Conservation (phyloP, 2,329 filamentous ascomycete species). For the Ophioceras dolichostomum region DNA sequence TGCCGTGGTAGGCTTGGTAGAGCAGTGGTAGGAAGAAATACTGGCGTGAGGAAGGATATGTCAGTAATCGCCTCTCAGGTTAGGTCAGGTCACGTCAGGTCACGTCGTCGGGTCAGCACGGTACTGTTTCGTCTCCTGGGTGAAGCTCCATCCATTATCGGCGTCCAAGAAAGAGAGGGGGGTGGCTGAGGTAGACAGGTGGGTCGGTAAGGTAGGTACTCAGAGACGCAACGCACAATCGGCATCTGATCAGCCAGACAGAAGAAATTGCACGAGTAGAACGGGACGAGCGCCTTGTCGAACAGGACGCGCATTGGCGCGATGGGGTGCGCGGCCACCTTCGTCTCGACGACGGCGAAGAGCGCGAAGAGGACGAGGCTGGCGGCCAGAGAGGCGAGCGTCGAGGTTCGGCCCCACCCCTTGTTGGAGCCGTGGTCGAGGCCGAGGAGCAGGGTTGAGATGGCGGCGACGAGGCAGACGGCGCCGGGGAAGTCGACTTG, state of each 20-base stretch:
- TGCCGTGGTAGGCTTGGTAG: conserved; percentile 59
- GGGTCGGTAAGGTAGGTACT: not conserved
- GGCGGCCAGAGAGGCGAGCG: conserved; percentile 42
- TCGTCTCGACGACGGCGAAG: conserved; percentile 59
- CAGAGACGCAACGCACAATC: conserved; percentile 20
- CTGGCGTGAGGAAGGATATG: not conserved
- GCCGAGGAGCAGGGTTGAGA: conserved; percentile 45
- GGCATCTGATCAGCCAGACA: conserved; percentile 44
- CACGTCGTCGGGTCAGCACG: too few species aligned
- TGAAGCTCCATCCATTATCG: too few species aligned
- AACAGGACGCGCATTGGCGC: conserved; percentile 65
- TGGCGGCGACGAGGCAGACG: conserved; percentile 49
- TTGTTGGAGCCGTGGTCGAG: conserved; percentile 64
- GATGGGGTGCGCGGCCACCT: conserved; percentile 58
- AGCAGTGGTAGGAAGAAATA: conserved; percentile 65
- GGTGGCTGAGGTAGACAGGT: not conserved
- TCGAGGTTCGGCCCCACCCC: conserved; percentile 48
- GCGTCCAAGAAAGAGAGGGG: too few species aligned
- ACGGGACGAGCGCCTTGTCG: conserved; percentile 50
- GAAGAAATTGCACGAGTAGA: conserved; percentile 64
- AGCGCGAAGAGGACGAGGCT: conserved; percentile 46
- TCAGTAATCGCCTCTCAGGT: too few species aligned
- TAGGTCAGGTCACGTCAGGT: too few species aligned
- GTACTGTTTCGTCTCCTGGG: too few species aligned
- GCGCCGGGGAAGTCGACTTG: conserved; percentile 67